phyloP scores from a whole-genome alignment of 495 filamentous ascomycete species.

The Hyaloscypha finlandica region DNA sequence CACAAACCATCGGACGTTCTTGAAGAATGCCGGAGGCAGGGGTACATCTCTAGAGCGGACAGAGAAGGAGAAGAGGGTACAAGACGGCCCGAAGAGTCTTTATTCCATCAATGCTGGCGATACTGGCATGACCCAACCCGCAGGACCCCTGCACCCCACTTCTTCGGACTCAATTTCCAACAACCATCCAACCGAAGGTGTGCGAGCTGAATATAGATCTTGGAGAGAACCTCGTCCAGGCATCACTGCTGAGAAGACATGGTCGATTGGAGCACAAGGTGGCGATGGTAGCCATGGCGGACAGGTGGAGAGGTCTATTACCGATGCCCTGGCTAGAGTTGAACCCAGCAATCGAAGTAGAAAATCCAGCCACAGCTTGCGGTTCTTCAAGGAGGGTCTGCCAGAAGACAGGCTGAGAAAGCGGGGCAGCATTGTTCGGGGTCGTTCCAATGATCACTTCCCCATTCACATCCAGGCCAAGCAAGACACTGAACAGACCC shows the following conservation, averaged over 20 bases:
- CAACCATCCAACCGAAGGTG: constrained; percentile 35
- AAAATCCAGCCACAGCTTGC: constrained; percentile 89
- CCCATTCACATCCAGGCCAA: constrained; percentile 12
- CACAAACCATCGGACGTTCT: constrained; percentile 21
- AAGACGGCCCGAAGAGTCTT: constrained; percentile 29
- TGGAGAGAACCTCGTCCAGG: constrained; percentile 46
- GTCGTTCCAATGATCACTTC: constrained; percentile 36
- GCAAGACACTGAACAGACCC: constrained; percentile 3
- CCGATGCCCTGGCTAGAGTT: constrained; percentile 72
- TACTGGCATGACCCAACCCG: constrained; percentile 33
- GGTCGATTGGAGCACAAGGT: constrained; percentile 54
- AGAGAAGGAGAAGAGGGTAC: constrained; percentile 43
- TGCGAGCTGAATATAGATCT: constrained; percentile 40
- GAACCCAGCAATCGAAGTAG: constrained; percentile 84
- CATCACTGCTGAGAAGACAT: constrained; percentile 51
- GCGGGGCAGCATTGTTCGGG: constrained; percentile 35
- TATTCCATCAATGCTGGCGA: constrained; percentile 37
- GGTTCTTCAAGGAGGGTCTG: constrained; percentile 90
- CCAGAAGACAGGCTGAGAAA: constrained; percentile 51
- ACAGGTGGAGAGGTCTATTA: constrained; percentile 79
- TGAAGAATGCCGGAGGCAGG: constrained; percentile 35
- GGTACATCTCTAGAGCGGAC: constrained; percentile 44
- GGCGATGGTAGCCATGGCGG: constrained; percentile 40
- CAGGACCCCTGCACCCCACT: constrained; percentile 22
- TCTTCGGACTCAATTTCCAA: constrained; percentile 20